A percentile compares a stretch with the other conserved stretches of the same genome.
These are phyloP conservation scores for Boletus pseudo-olivaceus DNA, from an alignment of 768 basidiomycete species.

Conservation along the genomic window DNA sequence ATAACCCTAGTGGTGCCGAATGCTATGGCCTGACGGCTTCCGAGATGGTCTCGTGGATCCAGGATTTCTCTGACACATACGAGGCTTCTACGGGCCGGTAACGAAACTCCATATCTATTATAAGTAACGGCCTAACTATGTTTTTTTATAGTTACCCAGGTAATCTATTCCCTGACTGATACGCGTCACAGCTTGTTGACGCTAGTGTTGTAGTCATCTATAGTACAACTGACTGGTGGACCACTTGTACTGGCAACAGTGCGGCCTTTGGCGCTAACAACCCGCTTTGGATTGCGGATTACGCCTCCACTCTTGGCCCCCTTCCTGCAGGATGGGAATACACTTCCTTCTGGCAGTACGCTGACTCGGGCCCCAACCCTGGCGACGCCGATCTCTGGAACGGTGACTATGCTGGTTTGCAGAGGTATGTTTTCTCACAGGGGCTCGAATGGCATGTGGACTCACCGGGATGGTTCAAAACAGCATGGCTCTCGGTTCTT, in stretches of 20 bases:
- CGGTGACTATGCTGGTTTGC: conserved; percentile 44
- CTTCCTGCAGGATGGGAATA: conserved; percentile 59
- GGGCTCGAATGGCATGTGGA: neutral
- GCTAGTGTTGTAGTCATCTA: conserved; percentile 45
- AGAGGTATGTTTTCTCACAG: conserved; percentile 27
- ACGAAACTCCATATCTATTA: neutral
- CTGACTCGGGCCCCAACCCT: conserved; percentile 50
- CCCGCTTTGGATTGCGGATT: conserved; percentile 62
- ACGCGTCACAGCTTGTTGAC: neutral
- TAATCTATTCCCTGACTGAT: conserved; percentile 14
- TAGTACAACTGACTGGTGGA: conserved; percentile 68
- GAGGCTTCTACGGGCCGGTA: conserved; percentile 45
- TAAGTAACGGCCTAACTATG: neutral
- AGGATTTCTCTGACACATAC: conserved; percentile 61
- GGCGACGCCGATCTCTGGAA: conserved; percentile 60
- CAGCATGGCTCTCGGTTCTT: conserved; percentile 22
- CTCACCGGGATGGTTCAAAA: neutral
- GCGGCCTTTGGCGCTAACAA: conserved; percentile 45
- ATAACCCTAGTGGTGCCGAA: conserved; percentile 46
- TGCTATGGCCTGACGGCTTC: conserved; percentile 54
- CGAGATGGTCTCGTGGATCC: conserved; percentile 62
- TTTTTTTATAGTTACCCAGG: conserved; percentile 38
- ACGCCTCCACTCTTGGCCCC: conserved; percentile 44
- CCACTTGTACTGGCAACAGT: conserved; percentile 58
- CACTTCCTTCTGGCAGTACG: conserved; percentile 61